Conservation (phyloP, 257 asterid species). For the Ilex asprella region DNA sequence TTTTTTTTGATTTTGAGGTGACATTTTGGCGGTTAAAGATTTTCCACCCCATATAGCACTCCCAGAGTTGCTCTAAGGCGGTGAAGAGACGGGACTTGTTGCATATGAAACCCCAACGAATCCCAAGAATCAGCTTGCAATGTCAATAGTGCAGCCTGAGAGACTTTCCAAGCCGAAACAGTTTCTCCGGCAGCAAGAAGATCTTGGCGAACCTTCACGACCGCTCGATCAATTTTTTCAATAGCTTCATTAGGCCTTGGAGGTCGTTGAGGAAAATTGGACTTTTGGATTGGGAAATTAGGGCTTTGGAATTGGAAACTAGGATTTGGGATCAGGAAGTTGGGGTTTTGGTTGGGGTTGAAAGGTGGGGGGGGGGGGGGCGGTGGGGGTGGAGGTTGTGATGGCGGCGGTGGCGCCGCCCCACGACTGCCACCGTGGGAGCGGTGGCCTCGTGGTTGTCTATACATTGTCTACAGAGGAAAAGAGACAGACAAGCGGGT, state of each 20-base stretch:
- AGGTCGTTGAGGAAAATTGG: constrained; percentile 3
- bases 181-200: constrained; percentile 35
- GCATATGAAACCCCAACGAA: constrained; percentile 70
- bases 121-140: constrained; percentile 75
- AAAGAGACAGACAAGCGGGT: no score
- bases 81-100: constrained; percentile 71
- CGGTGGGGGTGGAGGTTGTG: constrained; percentile 5
- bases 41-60: no score
- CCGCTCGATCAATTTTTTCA: constrained; percentile 55
- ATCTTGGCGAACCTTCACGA: constrained; percentile 38
- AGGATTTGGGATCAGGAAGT: constrained; percentile 14
- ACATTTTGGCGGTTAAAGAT: no score
- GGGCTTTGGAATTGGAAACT: constrained; percentile 17
- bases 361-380: constrained; percentile 25
- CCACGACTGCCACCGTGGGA: constrained; percentile 32
- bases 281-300: constrained; percentile 7
- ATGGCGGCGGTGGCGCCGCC: not conserved
- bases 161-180: constrained; percentile 78
- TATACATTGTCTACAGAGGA: constrained; percentile 10
- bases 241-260: constrained; percentile 19
- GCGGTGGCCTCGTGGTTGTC: constrained; percentile 16
- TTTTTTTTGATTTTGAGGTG: no score
- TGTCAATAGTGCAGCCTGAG: constrained; percentile 59
- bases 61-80: constrained; percentile 44
- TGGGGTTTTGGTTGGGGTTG: constrained; percentile 27